Evolutionary conservation across 2,329 filamentous ascomycete species (phyloP), one percentile per base, ranked within the genome.

Genomic region (Pezicula neosporulosa): DNA sequence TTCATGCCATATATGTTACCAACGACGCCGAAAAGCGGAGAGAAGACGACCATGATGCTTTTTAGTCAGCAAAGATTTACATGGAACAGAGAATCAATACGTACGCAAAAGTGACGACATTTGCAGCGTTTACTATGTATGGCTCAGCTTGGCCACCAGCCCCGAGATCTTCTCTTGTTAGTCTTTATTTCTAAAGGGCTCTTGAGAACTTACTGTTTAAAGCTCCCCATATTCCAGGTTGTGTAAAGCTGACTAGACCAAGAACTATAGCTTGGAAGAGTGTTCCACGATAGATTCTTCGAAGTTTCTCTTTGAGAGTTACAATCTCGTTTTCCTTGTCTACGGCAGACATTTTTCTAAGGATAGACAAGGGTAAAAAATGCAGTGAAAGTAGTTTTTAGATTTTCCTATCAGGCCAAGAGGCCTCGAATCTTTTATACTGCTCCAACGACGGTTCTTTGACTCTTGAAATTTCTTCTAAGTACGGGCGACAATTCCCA

Each of bases 261-360:
- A 89, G 76, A 37, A 89, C 78, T 30, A 83, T 79, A 44, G 85
- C 83, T 69, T 89, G 88, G 69, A 80, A 89, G 57, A 85, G 84
- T 0, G 85, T 86, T 1, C 83, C 85, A 19, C 82, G 79, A 61
- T 87, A 78, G 85, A 85, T 86, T 73, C 77, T 80, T 45, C 61
- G 67, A 50, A 68, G 62, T 6, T 52, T 21, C 21, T 43, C 41
- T 21, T 43, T 43, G 21, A 27, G 16, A 21, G 21, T 21, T 21
- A 21, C 21, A 21, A 5, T 21, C 21, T 21, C 21, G 21, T 21
- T 21, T 21, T 21, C 21, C 21, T 21, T 21, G 21, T 21, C 21
- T 21, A 21, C 21, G 21, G 21, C 21, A 21, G 21, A 21, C 21
- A 21, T 21, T 21, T 21, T 21, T 5, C 21, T 5, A 21, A 21